phyloP scores from a whole-genome alignment of 2,329 filamentous ascomycete genomes.

The Pseudopyrenochaeta lycopersici region DNA sequence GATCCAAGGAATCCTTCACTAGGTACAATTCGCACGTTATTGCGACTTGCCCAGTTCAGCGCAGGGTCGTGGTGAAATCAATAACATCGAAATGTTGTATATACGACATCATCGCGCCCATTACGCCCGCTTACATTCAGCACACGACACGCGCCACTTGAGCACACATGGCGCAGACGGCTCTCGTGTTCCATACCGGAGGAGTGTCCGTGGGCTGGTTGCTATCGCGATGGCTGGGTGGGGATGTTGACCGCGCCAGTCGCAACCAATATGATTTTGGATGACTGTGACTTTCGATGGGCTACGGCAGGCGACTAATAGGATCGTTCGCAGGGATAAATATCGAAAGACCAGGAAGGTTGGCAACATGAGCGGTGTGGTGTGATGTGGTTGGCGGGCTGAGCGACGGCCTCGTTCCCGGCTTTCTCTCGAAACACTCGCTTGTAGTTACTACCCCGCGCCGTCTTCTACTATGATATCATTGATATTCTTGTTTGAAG shows the following conservation, averaged over 20 bases:
- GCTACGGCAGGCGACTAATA: conserved; percentile 4
- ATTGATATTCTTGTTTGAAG: conserved; percentile 1
- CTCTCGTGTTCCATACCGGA: conserved; percentile 9
- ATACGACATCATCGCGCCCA: background rate
- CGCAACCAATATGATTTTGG: background rate
- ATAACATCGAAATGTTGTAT: conserved; percentile 3
- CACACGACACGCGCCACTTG: background rate
- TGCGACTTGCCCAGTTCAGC: conserved; percentile 15
- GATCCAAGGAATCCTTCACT: conserved; percentile 9
- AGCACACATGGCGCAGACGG: background rate
- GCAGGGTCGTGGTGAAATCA: background rate
- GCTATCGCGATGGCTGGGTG: conserved; percentile 36
- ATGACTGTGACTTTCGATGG: conserved; percentile 5
- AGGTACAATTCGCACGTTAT: conserved; percentile 2
- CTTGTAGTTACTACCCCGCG: conserved; percentile 15
- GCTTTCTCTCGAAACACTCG: conserved; percentile 14
- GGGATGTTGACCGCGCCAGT: background rate
- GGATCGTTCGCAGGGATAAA: conserved; percentile 32
- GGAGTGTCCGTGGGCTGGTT: conserved; percentile 21
- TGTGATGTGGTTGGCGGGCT: conserved; percentile 10
- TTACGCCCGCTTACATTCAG: background rate
- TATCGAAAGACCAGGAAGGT: conserved; percentile 40
- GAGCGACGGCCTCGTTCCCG: conserved; percentile 13
- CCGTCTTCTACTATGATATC: conserved; percentile 12
- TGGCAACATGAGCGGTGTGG: conserved; percentile 12